Base-by-base conservation (phyloP, 305 asterid genomes). In the Rubia peregrina region DNA sequence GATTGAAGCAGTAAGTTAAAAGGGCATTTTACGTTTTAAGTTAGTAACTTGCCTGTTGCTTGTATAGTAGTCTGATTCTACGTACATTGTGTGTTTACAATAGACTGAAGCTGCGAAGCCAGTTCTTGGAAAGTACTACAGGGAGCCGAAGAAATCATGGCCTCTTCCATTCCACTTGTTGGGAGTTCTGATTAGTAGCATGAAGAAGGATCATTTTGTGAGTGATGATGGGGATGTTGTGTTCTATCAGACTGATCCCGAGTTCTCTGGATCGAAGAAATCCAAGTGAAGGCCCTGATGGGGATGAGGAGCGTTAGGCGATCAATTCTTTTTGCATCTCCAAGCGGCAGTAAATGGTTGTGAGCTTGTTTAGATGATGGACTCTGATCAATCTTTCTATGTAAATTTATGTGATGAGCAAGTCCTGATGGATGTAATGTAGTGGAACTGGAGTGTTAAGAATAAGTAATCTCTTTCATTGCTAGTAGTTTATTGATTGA, bases 91-190 rank as follows among this genome's bases (percentile, higher is more conserved):
- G 76, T 60, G 60, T 53, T 16, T 53, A 4, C 33, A 84, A 76
- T 88, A 92, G 98, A 92, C 98, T 0, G 77, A 82, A 77, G 95
- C 88, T 56, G 94, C 97, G 3, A 92, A 82, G 42, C 87, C 85
- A 24, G 92, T 90, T 71, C 49, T 92, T 9, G 96, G 98, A 5
- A 74, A 89, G 51, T 92, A 92, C 76, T 92, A 90, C 74, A 84
- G 89, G 49, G 95, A 90, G 82, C 98, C 97, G 16, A 83, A 74
- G 62, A 87, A 77, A 79, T 92, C 97, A 10, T 84, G 87, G 33
- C 84, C 88, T 13, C 73, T 90, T 56, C 97, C 98, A 10, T 67
- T 90, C n/a, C 87, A 90, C 68, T 73, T 92, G 57, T 9, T 92
- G 67, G 85, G 89, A 8, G 81, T 77, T 43, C 84, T 92, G 67